phyloP scores from a whole-genome alignment of 306 rosid genomes.

The Prunus campanulata region DNA sequence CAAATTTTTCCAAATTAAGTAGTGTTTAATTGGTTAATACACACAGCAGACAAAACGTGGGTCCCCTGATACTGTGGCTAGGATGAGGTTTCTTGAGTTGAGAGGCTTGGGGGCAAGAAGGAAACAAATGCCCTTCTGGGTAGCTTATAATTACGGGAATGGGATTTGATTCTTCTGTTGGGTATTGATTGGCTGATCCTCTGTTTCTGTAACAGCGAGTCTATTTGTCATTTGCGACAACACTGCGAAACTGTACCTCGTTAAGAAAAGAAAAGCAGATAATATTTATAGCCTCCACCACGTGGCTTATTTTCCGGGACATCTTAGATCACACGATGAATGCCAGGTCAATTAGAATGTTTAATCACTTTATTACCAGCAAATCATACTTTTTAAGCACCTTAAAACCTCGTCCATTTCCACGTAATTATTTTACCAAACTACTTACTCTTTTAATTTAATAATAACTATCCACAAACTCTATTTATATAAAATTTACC shows the following conservation, averaged over 20 bases:
- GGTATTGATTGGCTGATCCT: slow-evolving; percentile 46
- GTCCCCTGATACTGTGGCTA: slow-evolving; percentile 21
- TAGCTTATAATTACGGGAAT: slow-evolving; percentile 33
- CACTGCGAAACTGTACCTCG: slow-evolving; percentile 1
- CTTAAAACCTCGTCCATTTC: background rate
- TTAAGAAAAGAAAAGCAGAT: background rate
- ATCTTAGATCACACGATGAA: background rate
- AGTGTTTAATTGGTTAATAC: slow-evolving; percentile 33
- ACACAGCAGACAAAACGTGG: slow-evolving; percentile 43
- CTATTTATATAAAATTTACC: background rate
- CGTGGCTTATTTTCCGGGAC: background rate
- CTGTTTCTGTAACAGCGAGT: slow-evolving; percentile 16
- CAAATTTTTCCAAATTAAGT: slow-evolving; percentile 13
- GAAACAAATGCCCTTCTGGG: slow-evolving; percentile 34
- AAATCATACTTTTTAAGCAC: background rate
- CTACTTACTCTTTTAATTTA: background rate
- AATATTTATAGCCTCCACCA: background rate
- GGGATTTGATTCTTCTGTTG: slow-evolving; percentile 26
- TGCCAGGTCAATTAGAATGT: slow-evolving; percentile 5
- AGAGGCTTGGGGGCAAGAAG: background rate
- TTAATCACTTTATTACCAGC: background rate
- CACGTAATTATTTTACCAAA: background rate
- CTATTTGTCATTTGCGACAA: slow-evolving; percentile 16
- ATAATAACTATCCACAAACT: too few relatives aligned
- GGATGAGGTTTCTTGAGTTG: slow-evolving; percentile 32